These are phyloP conservation scores for Cladosporium sphaerospermum DNA, from an alignment of 2,329 filamentous ascomycete genomes.

Conservation along the genomic window DNA sequence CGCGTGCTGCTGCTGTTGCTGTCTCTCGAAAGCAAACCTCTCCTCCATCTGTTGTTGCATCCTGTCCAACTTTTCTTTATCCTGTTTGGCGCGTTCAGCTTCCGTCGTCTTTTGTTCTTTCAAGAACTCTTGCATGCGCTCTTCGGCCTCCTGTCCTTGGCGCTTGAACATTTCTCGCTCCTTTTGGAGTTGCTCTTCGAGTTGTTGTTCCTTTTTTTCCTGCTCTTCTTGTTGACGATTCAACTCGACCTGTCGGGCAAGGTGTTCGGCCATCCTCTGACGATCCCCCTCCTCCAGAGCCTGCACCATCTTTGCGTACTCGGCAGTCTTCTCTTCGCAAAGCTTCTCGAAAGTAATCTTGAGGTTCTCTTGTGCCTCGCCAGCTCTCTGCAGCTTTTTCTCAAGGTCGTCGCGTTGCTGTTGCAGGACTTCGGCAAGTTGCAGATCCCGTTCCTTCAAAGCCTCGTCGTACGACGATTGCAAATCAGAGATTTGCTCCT, in stretches of 20 bases:
- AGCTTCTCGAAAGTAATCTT: conserved; percentile 11
- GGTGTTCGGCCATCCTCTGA: neutral
- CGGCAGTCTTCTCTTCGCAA: conserved; percentile 2
- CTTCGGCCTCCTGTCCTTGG: conserved; percentile 5
- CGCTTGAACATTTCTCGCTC: conserved; percentile 6
- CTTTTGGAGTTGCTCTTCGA: conserved; percentile 1
- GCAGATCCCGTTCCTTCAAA: conserved; percentile 6
- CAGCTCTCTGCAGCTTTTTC: conserved; percentile 14
- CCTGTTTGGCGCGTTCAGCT: conserved; percentile 2
- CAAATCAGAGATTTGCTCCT: conserved; percentile 6
- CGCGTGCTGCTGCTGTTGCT: conserved; percentile 2
- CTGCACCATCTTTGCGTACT: conserved; percentile 1
- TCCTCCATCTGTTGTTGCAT: conserved; percentile 8
- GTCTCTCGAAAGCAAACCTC: conserved; percentile 8
- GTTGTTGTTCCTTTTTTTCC: conserved; percentile 3
- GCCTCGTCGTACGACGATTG: neutral
- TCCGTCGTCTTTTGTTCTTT: conserved; percentile 7
- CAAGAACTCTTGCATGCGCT: conserved; percentile 8
- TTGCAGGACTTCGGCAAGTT: conserved; percentile 13
- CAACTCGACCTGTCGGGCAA: neutral
- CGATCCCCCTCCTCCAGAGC: conserved; percentile 1
- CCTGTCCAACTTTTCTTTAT: conserved; percentile 7
- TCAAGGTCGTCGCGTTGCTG: conserved; percentile 8
- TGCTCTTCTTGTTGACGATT: conserved; percentile 2
- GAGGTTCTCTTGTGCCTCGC: conserved; percentile 11